A percentile compares a stretch with the other conserved stretches of the same genome.
phyloP scores from a whole-genome alignment of 345 rosid genomes.

The Orychophragmus violaceus region DNA sequence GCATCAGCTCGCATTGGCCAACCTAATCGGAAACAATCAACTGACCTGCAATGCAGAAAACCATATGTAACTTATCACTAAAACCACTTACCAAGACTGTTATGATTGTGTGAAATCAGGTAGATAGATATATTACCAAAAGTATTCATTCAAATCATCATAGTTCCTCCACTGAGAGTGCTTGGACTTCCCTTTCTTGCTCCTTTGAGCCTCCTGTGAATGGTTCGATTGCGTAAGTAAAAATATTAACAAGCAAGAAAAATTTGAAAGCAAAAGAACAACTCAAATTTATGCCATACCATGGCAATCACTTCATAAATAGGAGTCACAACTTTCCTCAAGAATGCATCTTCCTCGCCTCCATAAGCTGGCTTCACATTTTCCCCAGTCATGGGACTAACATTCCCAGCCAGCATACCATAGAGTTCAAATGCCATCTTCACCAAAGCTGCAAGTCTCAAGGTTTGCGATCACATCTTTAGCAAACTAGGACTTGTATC shows the following conservation, averaged over 20 bases:
- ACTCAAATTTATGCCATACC: conserved; percentile 34
- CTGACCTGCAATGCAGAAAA: conserved; percentile 56
- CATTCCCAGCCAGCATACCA: conserved; percentile 97
- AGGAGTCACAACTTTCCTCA: conserved; percentile 88
- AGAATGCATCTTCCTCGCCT: conserved; percentile 94
- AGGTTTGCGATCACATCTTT: too few relatives aligned
- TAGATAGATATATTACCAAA: conserved; percentile 51
- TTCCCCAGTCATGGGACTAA: conserved; percentile 97
- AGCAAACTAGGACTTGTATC: too few relatives aligned
- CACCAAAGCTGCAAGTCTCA: too few relatives aligned
- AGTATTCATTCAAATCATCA: conserved; percentile 95
- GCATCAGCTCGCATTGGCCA: conserved; percentile 99
- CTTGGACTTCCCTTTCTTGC: conserved; percentile 81
- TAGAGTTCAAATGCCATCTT: conserved; percentile 99
- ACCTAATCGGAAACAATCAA: conserved; percentile 91
- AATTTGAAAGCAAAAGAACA: conserved; percentile 1
- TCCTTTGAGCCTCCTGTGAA: conserved; percentile 82
- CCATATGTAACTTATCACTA: conserved; percentile 1
- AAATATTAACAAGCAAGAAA: background rate
- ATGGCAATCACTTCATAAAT: conserved; percentile 73
- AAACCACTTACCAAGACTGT: background rate
- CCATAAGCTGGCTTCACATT: conserved; percentile 97
- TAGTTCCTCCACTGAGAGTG: conserved; percentile 99
- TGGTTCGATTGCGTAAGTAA: conserved; percentile 8
- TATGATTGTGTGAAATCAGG: background rate